phyloP scores from a whole-genome alignment of 176 grass and related monocot species.

The Oryza coarctata region DNA sequence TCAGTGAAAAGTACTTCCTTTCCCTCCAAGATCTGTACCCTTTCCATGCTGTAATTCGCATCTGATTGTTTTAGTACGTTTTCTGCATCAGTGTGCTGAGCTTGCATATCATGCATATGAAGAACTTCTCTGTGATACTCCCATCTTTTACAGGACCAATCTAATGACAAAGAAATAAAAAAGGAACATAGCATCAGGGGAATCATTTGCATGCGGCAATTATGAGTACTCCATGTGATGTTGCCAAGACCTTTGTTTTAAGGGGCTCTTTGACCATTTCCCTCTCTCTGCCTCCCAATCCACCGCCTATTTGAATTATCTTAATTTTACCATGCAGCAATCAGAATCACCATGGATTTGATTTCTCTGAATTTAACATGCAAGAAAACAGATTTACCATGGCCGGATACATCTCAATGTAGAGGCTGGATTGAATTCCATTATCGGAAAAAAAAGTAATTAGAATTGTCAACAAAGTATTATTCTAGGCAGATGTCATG shows the following conservation, averaged over 20 bases:
- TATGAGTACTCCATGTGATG: slow-evolving; percentile 26
- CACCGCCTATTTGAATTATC: not conserved
- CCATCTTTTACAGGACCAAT: not conserved
- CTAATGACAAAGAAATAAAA: slow-evolving; percentile 7
- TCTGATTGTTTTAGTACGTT: not conserved
- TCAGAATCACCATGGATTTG: not conserved
- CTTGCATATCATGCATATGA: not conserved
- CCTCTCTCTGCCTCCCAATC: not conserved
- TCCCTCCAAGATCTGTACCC: not conserved
- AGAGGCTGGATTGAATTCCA: too few relatives aligned
- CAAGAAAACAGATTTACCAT: too few relatives aligned
- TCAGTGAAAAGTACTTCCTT: not conserved
- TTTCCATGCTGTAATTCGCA: not conserved
- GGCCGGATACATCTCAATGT: too few relatives aligned
- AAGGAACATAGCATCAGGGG: not conserved
- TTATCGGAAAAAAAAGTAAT: too few relatives aligned
- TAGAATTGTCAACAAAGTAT: too few relatives aligned
- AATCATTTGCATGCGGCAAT: not conserved
- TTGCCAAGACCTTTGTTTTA: slow-evolving; percentile 4
- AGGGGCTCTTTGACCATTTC: slow-evolving; percentile 4
- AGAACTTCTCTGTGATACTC: not conserved
- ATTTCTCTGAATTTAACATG: too few relatives aligned
- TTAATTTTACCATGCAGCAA: not conserved
- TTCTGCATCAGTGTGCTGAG: not conserved
- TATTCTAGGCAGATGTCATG: not conserved